These are phyloP conservation scores for Dioszegia aurantiaca DNA, from an alignment of 768 basidiomycete species.

Conservation along the genomic window DNA sequence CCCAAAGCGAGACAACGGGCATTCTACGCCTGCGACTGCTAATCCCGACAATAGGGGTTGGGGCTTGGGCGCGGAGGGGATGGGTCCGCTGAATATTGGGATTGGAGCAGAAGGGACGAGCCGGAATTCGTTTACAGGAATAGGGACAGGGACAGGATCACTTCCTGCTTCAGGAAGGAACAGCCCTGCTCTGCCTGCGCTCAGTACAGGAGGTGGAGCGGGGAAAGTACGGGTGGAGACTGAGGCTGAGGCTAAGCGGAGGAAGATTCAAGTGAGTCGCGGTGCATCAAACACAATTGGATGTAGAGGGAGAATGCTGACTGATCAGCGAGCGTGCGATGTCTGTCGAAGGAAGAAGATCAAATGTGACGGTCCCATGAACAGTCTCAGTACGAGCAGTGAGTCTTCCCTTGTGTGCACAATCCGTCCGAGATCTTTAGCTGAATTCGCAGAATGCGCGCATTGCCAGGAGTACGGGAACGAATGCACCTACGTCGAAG, in stretches of 20 bases:
- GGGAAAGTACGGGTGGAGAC: background rate
- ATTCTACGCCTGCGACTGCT: background rate
- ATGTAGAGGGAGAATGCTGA: background rate
- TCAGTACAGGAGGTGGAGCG: background rate
- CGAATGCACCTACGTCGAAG: slow-evolving; percentile 60
- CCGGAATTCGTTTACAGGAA: no score
- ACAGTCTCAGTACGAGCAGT: slow-evolving; percentile 37
- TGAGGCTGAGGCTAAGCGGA: slow-evolving; percentile 36
- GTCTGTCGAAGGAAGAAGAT: slow-evolving; percentile 52
- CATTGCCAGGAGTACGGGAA: slow-evolving; percentile 41
- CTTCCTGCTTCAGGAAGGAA: background rate
- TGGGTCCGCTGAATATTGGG: background rate
- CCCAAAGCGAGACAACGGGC: background rate
- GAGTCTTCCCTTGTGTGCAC: slow-evolving; percentile 13
- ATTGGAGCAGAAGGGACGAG: background rate
- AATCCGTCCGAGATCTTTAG: background rate
- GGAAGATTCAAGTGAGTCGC: slow-evolving; percentile 38
- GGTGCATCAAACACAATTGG: background rate
- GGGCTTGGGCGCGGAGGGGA: background rate
- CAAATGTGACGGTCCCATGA: slow-evolving; percentile 59
- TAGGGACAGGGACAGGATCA: no score
- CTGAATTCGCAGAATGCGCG: slow-evolving; percentile 39
- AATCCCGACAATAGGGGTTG: background rate
- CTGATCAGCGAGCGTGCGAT: slow-evolving; percentile 33
- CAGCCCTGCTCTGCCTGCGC: background rate